These are phyloP conservation scores for Drechslera avenae DNA, from an alignment of 2,329 filamentous ascomycete species.

Conservation along the genomic window DNA sequence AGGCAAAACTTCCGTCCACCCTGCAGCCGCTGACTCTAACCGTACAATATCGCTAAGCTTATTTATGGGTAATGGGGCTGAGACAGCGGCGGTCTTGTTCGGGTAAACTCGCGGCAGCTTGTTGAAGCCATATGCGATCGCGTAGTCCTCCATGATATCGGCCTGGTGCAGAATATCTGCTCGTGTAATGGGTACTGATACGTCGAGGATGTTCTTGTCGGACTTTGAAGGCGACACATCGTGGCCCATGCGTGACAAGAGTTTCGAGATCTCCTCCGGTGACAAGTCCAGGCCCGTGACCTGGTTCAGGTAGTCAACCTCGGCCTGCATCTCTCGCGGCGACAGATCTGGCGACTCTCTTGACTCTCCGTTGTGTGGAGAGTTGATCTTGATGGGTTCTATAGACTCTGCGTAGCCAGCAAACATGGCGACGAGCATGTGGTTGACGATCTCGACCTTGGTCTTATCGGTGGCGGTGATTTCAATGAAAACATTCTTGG, in stretches of 20 bases:
- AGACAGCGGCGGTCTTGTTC: conserved; percentile 83
- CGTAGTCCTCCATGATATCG: conserved; percentile 98
- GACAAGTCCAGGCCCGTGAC: conserved; percentile 83
- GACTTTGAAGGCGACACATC: conserved; percentile 75
- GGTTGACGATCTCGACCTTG: conserved; percentile 93
- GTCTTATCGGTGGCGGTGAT: conserved; percentile 95
- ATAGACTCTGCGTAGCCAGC: conserved; percentile 91
- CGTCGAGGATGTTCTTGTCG: conserved; percentile 71
- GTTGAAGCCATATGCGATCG: conserved; percentile 97
- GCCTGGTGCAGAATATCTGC: conserved; percentile 96
- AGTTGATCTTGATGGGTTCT: conserved; percentile 90
- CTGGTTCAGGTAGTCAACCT: conserved; percentile 90
- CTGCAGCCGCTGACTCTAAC: conserved; percentile 86
- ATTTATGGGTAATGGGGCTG: conserved; percentile 86
- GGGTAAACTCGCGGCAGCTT: conserved; percentile 86
- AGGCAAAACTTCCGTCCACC: conserved; percentile 95
- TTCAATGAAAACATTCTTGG: conserved; percentile 94
- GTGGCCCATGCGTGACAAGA: conserved; percentile 89
- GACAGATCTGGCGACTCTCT: conserved; percentile 80
- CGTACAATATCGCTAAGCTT: conserved; percentile 93
- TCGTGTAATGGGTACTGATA: conserved; percentile 84
- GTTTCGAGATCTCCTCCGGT: conserved; percentile 74
- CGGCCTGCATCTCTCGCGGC: conserved; percentile 77
- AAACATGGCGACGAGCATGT: conserved; percentile 98
- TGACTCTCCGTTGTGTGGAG: conserved; percentile 84